A percentile compares a stretch with the other conserved stretches of the same genome.
phyloP scores from a whole-genome alignment of 2,329 filamentous ascomycete species.

The Botrytis aclada region DNA sequence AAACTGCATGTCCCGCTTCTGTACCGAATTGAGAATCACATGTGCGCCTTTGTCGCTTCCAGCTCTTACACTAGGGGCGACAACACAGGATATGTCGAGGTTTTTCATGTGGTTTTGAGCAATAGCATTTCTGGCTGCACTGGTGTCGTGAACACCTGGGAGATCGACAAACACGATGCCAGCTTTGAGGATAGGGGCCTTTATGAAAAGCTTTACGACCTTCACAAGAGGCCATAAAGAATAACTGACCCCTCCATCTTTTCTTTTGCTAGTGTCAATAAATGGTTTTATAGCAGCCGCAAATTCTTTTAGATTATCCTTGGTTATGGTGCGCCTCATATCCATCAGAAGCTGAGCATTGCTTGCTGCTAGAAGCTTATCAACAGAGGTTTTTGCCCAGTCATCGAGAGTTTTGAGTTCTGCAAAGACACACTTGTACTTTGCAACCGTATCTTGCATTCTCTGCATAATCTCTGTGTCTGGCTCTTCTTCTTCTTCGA shows the following conservation, averaged over 20 bases:
- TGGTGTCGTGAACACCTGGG: conserved; percentile 27
- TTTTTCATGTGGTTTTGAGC: conserved; percentile 24
- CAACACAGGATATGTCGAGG: conserved; percentile 25
- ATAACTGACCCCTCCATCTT: not conserved
- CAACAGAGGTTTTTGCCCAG: conserved; percentile 34
- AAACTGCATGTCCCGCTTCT: conserved; percentile 24
- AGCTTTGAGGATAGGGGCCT: conserved; percentile 20
- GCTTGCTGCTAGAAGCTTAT: conserved; percentile 42
- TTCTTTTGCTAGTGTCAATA: conserved; percentile 13
- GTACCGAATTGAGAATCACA: conserved; percentile 23
- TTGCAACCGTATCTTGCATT: conserved; percentile 31
- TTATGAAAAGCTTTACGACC: conserved; percentile 22
- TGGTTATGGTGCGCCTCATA: not conserved
- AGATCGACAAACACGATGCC: conserved; percentile 29
- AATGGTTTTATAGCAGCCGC: conserved; percentile 18
- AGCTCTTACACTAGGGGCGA: conserved; percentile 22
- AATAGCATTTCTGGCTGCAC: conserved; percentile 24
- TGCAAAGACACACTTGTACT: conserved; percentile 3
- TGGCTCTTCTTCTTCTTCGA: not conserved
- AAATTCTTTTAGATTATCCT: conserved; percentile 13
- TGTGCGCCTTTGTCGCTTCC: conserved; percentile 22
- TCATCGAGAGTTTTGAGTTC: not conserved
- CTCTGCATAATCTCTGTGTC: conserved; percentile 29
- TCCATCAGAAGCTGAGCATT: conserved; percentile 42
- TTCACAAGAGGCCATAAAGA: conserved; percentile 28